These are phyloP conservation scores for Termitomyces sp. DNA, from an alignment of 768 basidiomycete genomes.

Conservation along the genomic window DNA sequence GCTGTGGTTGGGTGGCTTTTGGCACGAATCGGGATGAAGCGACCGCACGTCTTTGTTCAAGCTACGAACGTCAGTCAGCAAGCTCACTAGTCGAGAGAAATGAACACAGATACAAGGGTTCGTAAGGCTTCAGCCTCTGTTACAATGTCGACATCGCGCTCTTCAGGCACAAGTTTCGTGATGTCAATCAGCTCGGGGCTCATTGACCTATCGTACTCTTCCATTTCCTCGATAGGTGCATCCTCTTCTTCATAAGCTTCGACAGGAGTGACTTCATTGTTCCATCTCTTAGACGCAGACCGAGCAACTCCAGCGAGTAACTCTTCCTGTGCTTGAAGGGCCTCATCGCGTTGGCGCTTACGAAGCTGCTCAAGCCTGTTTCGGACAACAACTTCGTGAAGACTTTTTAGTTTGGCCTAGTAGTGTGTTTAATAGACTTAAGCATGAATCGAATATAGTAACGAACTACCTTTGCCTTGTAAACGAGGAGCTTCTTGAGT, in stretches of 20 bases:
- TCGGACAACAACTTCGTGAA: constrained; percentile 95
- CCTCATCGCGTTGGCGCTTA: constrained; percentile 94
- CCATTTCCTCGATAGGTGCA: constrained; percentile 55
- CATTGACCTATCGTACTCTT: constrained; percentile 83
- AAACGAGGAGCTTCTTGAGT: constrained; percentile 87
- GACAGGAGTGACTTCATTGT: constrained; percentile 29
- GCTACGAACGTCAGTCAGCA: constrained; percentile 32
- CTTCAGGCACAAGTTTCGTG: constrained; percentile 64
- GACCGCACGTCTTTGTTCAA: constrained; percentile 73
- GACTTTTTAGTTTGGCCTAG: constrained; percentile 83
- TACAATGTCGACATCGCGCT: constrained; percentile 75
- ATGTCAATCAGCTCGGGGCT: constrained; percentile 76
- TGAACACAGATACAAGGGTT: constrained; percentile 48
- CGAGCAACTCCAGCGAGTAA: constrained; percentile 72
- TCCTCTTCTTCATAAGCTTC: constrained; percentile 27
- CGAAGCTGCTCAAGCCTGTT: constrained; percentile 96
- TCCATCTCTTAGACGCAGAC: constrained; percentile 37
- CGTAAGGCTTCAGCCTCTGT: constrained; percentile 59
- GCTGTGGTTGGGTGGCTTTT: constrained; percentile 57
- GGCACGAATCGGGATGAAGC: constrained; percentile 86
- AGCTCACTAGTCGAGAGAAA: constrained; percentile 1
- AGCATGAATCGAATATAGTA: not conserved
- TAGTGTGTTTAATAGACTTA: constrained; percentile 4
- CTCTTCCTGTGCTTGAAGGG: constrained; percentile 90
- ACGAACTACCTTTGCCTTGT: constrained; percentile 85